These are phyloP conservation scores for Backusella parvicylindrica DNA, from an alignment of 192 early-diverging fungal genomes.

Conservation along the genomic window DNA sequence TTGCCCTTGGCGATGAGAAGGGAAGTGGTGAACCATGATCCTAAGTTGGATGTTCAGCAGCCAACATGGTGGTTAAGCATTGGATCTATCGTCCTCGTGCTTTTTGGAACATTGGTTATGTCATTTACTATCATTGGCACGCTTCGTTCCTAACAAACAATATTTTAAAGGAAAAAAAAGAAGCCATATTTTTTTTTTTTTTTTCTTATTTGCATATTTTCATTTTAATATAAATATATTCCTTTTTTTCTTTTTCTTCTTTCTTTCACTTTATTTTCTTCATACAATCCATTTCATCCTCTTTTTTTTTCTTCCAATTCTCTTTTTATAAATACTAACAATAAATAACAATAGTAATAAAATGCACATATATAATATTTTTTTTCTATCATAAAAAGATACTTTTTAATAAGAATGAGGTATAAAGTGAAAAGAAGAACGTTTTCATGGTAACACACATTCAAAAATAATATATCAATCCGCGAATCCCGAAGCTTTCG, in stretches of 20 bases:
- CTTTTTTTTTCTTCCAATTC: neutral
- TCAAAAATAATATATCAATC: neutral
- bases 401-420: neutral
- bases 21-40: neutral
- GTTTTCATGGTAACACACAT: neutral
- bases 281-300: neutral
- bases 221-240: neutral
- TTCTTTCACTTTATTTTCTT: neutral
- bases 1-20: neutral
- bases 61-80: slow-evolving; percentile 36
- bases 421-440: too few species aligned
- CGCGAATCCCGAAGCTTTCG: neutral
- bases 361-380: neutral
- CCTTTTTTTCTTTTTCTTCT: neutral
- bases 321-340: neutral
- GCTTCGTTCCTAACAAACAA: neutral
- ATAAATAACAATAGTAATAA: too few species aligned
- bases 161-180: neutral
- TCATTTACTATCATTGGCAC: slow-evolving; percentile 23
- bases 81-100: slow-evolving; percentile 34
- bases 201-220: neutral
- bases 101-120: slow-evolving; percentile 49
- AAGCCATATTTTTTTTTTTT: neutral
- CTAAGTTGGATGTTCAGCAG: neutral
- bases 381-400: neutral